A percentile compares a stretch with the other conserved stretches of the same genome.
Conservation (phyloP, 2,329 filamentous ascomycete species). For the Phaeoacremonium minimum region DNA sequence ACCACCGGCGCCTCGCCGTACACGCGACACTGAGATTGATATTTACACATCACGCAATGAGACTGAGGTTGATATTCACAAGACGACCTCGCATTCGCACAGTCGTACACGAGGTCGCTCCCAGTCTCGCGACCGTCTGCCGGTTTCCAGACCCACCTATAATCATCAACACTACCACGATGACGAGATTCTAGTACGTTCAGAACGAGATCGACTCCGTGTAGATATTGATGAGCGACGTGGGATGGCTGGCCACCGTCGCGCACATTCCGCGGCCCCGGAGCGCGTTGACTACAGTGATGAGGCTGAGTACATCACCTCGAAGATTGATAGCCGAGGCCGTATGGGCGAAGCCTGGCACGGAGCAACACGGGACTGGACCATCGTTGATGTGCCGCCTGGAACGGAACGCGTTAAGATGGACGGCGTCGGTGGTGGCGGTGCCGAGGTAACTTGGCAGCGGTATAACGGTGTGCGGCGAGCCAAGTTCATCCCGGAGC, state of each 20-base stretch:
- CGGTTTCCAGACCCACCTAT: slow-evolving; percentile 24
- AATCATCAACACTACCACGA: slow-evolving; percentile 50
- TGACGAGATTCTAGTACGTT: slow-evolving; percentile 63
- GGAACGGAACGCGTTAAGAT: slow-evolving; percentile 78
- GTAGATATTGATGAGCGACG: slow-evolving; percentile 34
- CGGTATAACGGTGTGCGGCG: slow-evolving; percentile 74
- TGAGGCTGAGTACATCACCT: slow-evolving; percentile 59
- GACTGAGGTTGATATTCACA: slow-evolving; percentile 54
- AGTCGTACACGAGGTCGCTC: slow-evolving; percentile 35
- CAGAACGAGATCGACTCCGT: slow-evolving; percentile 44
- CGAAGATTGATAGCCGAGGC: slow-evolving; percentile 53
- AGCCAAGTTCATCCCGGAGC: slow-evolving; percentile 68
- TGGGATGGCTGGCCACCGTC: slow-evolving; percentile 33
- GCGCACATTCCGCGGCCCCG: slow-evolving; percentile 47
- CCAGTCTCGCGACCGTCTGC: slow-evolving; percentile 27
- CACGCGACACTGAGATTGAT: slow-evolving; percentile 58
- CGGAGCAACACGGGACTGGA: slow-evolving; percentile 73
- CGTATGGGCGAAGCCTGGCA: slow-evolving; percentile 70
- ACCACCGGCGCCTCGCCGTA: slow-evolving; percentile 40
- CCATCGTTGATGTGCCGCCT: slow-evolving; percentile 78
- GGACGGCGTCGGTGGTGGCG: slow-evolving; percentile 73
- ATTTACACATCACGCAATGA: slow-evolving; percentile 50
- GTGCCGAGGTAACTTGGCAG: slow-evolving; percentile 74
- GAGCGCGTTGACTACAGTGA: slow-evolving; percentile 52
- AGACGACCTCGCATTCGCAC: slow-evolving; percentile 29